These are phyloP conservation scores for Pugionium cornutum DNA, from an alignment of 345 rosid genomes.

Conservation along the genomic window DNA sequence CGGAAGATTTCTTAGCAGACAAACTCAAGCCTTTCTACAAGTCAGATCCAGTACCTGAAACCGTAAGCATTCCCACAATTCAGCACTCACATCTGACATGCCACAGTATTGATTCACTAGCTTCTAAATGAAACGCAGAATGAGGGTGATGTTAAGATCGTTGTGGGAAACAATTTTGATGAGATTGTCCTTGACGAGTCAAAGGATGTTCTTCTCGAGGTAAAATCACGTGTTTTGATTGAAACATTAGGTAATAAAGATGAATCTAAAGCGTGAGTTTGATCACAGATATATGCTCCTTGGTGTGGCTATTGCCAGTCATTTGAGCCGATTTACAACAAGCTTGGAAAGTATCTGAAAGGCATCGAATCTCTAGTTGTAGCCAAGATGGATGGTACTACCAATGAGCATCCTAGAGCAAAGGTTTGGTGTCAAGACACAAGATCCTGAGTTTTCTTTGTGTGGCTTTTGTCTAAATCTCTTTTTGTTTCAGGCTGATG, in stretches of 20 bases:
- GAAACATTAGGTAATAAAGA: constrained; percentile 6
- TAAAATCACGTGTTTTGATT: constrained; percentile 37
- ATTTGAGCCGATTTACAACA: constrained; percentile 85
- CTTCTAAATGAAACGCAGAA: constrained; percentile 51
- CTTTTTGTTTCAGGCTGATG: constrained; percentile 69
- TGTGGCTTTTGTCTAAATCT: constrained; percentile 1
- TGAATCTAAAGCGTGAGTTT: constrained; percentile 11
- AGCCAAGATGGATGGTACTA: constrained; percentile 99
- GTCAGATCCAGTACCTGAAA: constrained; percentile 92
- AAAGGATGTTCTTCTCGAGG: constrained; percentile 97
- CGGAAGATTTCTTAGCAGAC: constrained; percentile 73
- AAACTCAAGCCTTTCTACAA: constrained; percentile 89
- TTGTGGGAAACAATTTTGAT: constrained; percentile 88
- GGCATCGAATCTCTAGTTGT: constrained; percentile 77
- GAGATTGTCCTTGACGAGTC: constrained; percentile 96
- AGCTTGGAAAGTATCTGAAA: constrained; percentile 84
- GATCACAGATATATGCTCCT: constrained; percentile 85
- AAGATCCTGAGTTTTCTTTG: no score
- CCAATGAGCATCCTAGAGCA: constrained; percentile 95
- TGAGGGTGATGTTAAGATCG: constrained; percentile 87
- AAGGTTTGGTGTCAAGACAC: constrained; percentile 50
- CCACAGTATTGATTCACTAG: constrained; percentile 28
- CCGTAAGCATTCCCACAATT: constrained; percentile 48
- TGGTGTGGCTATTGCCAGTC: constrained; percentile 99
- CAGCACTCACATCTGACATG: constrained; percentile 2